Evolutionary conservation across 225 moss, liverwort and hornwort species (phyloP), one percentile per base, ranked within the genome.

Genomic region (Anthoceros angustus): DNA sequence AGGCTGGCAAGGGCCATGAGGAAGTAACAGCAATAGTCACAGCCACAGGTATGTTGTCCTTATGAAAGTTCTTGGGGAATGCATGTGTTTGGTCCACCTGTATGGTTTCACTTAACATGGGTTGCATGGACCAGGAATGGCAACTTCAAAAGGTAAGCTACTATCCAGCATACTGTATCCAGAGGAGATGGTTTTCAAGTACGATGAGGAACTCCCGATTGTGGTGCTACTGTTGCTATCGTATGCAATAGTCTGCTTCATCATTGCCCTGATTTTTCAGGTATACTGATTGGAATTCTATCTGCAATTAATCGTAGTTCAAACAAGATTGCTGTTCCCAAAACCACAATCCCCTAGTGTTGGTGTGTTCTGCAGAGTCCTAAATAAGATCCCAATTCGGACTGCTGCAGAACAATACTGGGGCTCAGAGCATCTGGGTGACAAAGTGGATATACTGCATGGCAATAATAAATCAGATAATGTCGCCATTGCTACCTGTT

Each of bases 381-480:
- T 2, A 14, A 55, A 15, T 16, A 21, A 21, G 16, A 15, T 55
- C 4, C 50, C 18, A 15, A 15, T 55, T 21, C 61, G 61, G 23
- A 43, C 42, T 43, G 43, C 68, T 74, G 72, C 79, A 87, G 79
- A 80, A 16, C 69, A 73, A 69, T 55, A 84, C 83, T 64, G 84
- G 81, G 40, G 83, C 76, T 41, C 72, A 84, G 68, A 88, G 84
- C 67, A 67, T 71, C 46, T 92, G 92, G 92, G 81, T 88, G 60
- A 92, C 92, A 11, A 92, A 88, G 77, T 92, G 88, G 86, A 83
- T 88, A 40, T 86, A 88, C 64, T 92, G 92, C 72, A 88, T 86
- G 84, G 88, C 92, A 25, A 88, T 84, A 12, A 38, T 88, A 49
- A 92, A 72, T 67, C 92, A 92, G 77, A 88, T 88, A 42, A 64